These are phyloP conservation scores for Boletus pseudo-olivaceus DNA, from an alignment of 768 basidiomycete species.

Conservation along the genomic window DNA sequence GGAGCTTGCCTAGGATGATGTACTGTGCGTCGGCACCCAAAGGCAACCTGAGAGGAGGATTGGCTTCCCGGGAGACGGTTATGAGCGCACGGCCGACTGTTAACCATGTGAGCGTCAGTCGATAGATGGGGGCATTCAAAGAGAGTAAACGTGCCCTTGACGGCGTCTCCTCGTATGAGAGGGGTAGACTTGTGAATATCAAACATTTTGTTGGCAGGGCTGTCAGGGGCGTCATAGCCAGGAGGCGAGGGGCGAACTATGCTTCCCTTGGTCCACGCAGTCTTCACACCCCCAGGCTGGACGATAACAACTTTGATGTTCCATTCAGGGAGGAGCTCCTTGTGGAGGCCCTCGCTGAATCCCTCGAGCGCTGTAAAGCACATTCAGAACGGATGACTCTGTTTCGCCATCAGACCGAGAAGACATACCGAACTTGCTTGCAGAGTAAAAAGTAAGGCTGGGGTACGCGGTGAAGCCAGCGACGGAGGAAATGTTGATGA, in stretches of 20 bases:
- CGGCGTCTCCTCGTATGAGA: neutral
- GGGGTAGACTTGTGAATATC: neutral
- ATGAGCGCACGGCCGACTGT: constrained; percentile 18
- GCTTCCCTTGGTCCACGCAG: constrained; percentile 19
- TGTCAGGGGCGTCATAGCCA: constrained; percentile 14
- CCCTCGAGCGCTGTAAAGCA: constrained; percentile 22
- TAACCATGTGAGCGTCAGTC: neutral
- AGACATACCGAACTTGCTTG: constrained; percentile 24
- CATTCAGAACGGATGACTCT: neutral
- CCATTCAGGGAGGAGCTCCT: constrained; percentile 24
- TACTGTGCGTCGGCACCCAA: constrained; percentile 17
- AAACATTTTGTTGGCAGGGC: constrained; percentile 14
- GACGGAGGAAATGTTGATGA: constrained; percentile 21
- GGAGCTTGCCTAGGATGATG: constrained; percentile 14
- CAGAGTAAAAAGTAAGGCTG: constrained; percentile 18
- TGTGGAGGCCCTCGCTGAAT: constrained; percentile 22
- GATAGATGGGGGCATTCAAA: neutral
- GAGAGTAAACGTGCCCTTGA: constrained; percentile 9
- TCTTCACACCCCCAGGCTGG: constrained; percentile 21
- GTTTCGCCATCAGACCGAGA: too few species aligned
- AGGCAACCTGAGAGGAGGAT: too few species aligned
- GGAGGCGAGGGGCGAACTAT: constrained; percentile 11
- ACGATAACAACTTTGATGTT: constrained; percentile 25
- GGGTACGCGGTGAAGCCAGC: constrained; percentile 18
- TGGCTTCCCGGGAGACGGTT: constrained; percentile 14